phyloP scores from a whole-genome alignment of 2,329 filamentous ascomycete species.

The Diplodia sapinea region DNA sequence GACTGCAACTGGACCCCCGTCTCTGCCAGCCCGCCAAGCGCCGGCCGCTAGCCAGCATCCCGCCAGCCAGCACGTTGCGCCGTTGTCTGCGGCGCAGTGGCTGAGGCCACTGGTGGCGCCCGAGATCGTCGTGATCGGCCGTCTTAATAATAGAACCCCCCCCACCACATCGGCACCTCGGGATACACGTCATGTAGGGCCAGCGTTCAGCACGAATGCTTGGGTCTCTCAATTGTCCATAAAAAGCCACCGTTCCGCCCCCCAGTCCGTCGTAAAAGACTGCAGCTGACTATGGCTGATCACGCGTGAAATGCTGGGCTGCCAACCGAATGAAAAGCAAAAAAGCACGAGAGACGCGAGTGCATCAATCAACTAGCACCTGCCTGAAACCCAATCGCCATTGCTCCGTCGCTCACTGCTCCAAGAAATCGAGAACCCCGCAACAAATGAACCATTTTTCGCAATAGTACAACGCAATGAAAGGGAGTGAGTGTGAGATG shows the following conservation, averaged over 20 bases:
- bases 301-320: conserved; percentile 27
- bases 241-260: conserved; percentile 16
- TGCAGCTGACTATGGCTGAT: conserved; percentile 21
- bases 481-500: conserved; percentile 29
- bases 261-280: conserved; percentile 20
- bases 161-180: not conserved
- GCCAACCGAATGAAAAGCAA: conserved; percentile 27
- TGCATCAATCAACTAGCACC: conserved; percentile 23
- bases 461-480: conserved; percentile 28
- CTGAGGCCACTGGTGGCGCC: conserved; percentile 28
- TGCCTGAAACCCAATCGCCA: conserved; percentile 29
- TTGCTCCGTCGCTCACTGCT: conserved; percentile 31
- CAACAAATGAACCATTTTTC: conserved; percentile 27
- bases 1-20: not conserved
- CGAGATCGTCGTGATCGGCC: conserved; percentile 14
- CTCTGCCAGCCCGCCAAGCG: not conserved
- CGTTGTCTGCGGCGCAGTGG: conserved; percentile 19
- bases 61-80: conserved; percentile 16
- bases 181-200: not conserved
- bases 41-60: conserved; percentile 29
- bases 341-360: conserved; percentile 21
- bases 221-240: conserved; percentile 27
- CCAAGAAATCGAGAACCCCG: conserved; percentile 29
- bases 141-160: conserved; percentile 13
- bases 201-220: conserved; percentile 19